Base-by-base conservation (phyloP, 345 rosid genomes). In the Arabidopsis arenosa region DNA sequence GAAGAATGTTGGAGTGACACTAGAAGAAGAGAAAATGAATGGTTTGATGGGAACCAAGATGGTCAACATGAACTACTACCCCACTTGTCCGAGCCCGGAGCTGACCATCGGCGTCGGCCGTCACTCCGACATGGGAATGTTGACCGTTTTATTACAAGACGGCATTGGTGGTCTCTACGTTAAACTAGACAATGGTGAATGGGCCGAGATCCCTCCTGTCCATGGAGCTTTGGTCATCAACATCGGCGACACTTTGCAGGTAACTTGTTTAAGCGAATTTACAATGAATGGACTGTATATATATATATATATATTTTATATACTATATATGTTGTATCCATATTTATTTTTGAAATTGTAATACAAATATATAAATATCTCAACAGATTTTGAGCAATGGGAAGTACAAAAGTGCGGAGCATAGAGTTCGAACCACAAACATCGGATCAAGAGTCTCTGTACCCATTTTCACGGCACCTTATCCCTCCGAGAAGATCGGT, bases 141-240 rank as follows among this genome's bases (percentile, higher is more conserved):
- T 88, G 3, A 86, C 93, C 0, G 77, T 88, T 48, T 75, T 88
- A 26, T 40, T 88, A 43, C 90, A 88, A 78, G 93, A 86, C 47
- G 90, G 80, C 7, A 84, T 86, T 28, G 93, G 93, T 17, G 93
- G 93, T 28, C 80, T 88, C 30, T 84, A 86, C 61, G 89, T 88
- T 5, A 88, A 83, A 76, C 60, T 80, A 17, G 82, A 78, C 41
- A 37, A 74, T 4, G 86, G 79, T 14, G 83, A 72, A 14, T 83
- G 84, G 84, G 58, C 77, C 0, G 83, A 82, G 59, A 79, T 83
- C 54, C 84, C 86, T 17, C 83, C 86, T 6, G 8, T 70, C 17
- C 44, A 68, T 2, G 81, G 78, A 23, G 83, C 88, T 8, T 63
- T 85, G 21, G 83, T 83, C 62, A 83, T 85, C 49, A 85, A 85